Percentiles rank a stretch among this genome's conserved stretches.
phyloP scores from a whole-genome alignment of 345 rosid genomes.

The Brassica juncea region DNA sequence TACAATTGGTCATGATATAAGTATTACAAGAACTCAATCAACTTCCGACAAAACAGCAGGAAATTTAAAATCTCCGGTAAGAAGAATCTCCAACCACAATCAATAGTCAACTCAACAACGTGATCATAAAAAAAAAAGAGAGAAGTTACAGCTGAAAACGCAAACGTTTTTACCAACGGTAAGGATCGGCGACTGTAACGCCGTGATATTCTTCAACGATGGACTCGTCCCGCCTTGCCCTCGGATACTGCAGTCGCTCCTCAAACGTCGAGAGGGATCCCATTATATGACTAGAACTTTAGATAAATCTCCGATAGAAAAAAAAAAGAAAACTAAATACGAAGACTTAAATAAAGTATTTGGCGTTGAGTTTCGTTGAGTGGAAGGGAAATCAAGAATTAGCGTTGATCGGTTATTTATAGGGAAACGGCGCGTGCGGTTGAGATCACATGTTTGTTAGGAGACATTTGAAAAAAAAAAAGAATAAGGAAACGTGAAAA shows the following conservation, averaged over 20 bases:
- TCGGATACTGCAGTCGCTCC: constrained; percentile 54
- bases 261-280: constrained; percentile 55
- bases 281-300: constrained; percentile 39
- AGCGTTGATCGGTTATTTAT: constrained; percentile 6
- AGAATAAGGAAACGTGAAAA: constrained; percentile 26
- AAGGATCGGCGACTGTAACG: constrained; percentile 73
- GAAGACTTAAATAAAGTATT: neutral
- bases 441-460: neutral
- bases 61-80: constrained; percentile 8
- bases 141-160: constrained; percentile 14
- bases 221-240: constrained; percentile 68
- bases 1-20: constrained; percentile 16
- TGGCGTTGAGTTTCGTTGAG: constrained; percentile 17
- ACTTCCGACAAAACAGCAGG: neutral
- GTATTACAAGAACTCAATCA: neutral
- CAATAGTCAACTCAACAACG: constrained; percentile 11
- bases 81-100: neutral
- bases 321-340: neutral
- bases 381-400: neutral
- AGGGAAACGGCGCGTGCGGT: constrained; percentile 26
- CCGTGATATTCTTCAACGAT: constrained; percentile 80
- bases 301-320: neutral
- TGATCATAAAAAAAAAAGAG: neutral
- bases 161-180: constrained; percentile 64
- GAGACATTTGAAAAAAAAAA: neutral